Conservation (phyloP, 176 grass and related monocot genomes). For the Bonia amplexicaulis region DNA sequence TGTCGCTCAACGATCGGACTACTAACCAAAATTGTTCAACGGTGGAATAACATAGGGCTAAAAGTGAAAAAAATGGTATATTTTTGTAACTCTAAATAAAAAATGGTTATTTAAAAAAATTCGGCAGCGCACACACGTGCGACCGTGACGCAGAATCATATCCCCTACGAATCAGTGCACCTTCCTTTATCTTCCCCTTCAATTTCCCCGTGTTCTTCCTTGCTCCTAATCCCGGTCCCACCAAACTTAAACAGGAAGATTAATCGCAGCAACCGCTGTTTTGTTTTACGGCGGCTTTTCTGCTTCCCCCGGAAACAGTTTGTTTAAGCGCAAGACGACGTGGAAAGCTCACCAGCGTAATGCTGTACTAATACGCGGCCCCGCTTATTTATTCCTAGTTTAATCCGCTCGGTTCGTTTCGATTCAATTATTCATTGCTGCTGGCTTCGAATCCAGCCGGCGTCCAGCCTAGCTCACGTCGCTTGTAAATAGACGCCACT, state of each 20-base stretch:
- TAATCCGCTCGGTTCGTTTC: not conserved
- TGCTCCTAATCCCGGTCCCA: not conserved
- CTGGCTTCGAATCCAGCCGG: constrained; percentile 14
- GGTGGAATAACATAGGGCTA: rapidly evolving
- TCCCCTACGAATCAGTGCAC: not conserved
- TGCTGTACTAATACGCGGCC: not conserved
- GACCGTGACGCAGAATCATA: constrained; percentile 1
- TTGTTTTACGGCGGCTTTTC: not conserved
- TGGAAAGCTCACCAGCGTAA: constrained; percentile 42
- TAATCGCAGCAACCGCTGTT: not conserved
- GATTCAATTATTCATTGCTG: constrained; percentile 4
- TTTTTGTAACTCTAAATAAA: too few relatives aligned
- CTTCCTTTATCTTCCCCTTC: not conserved
- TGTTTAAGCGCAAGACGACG: not conserved
- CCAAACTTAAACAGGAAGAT: not conserved
- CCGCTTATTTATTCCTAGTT: not conserved
- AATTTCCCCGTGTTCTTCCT: not conserved
- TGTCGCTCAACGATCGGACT: too few relatives aligned
- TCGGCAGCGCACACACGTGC: not conserved
- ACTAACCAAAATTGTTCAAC: too few relatives aligned
- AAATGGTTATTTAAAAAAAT: too few relatives aligned
- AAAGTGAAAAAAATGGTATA: too few relatives aligned
- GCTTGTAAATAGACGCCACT: constrained; percentile 36
- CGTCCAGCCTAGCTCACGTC: constrained; percentile 34
- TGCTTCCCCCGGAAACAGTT: not conserved